Evolutionary conservation across 2,329 filamentous ascomycete species (phyloP), one percentile per base, ranked within the genome.

Genomic region (Pyricularia grisea): DNA sequence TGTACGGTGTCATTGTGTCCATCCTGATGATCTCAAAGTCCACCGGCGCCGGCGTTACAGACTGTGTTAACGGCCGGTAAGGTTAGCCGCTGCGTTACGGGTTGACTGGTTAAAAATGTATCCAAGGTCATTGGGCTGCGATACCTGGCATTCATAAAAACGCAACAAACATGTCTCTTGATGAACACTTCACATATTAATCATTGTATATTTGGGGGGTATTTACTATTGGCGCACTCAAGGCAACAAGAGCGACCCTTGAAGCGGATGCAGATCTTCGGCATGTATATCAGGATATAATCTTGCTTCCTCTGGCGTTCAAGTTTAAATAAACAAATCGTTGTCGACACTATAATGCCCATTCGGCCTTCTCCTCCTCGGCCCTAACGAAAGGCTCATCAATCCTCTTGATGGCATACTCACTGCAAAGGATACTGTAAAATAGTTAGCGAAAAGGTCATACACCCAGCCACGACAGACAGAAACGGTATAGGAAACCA

Each of bases 331-430:
- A 63, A 23, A 63, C 12, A 27, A 17, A 14, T 30, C 12, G 17
- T 10, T 28, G 30, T 11, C 60, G 2, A 27, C 31, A 4, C 66
- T 71, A 78, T 31, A 79, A 69, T 28, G 87, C 89, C 95, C 95
- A 99, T 75, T 97, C 93, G 69, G 89, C 87, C 72, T 82, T 82
- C 77, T 94, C 86, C 74, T 97, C 94, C 27, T 85, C 84, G 4
- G 85, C 81, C 50, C 85, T 87, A 69, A 98, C 87, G 76, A 99
- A 98, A 0, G 95, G 94, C 81, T 97, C 93, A 74, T 97, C 93
- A 70, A 99, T 92, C 75, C 92, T 87, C 81, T 94, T 96, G 76
- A 99, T 97, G 2, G 94, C 95, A 80, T 96, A 88, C 72, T 99
- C 95, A 76, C 93, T 94, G 79, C 95, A 99, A 25, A 99, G 82